Conservation (phyloP, 1,284 basidiomycete species). For the Malassezia restricta region DNA sequence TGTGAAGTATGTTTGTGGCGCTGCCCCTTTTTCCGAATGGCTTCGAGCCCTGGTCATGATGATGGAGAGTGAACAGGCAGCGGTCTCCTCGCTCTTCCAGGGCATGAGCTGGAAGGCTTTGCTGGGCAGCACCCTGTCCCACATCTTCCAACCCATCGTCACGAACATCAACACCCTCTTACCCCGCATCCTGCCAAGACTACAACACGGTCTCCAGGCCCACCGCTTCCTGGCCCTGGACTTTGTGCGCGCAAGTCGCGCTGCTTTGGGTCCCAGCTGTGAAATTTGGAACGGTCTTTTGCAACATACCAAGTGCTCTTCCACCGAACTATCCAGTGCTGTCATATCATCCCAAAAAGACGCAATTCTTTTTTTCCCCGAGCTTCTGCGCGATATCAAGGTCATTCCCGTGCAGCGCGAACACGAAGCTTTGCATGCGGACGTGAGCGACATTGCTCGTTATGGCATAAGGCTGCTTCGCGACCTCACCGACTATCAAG, state of each 20-base stretch:
- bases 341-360: constrained; percentile 20
- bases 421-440: constrained; percentile 29
- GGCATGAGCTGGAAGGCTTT: constrained; percentile 20
- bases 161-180: constrained; percentile 18
- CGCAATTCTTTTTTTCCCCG: constrained; percentile 35
- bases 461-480: constrained; percentile 30
- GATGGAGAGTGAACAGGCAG: constrained; percentile 28
- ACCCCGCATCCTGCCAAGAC: constrained; percentile 22
- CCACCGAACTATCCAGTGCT: constrained; percentile 18
- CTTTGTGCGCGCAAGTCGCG: constrained; percentile 19
- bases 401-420: constrained; percentile 32
- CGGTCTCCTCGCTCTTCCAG: constrained; percentile 22
- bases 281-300: constrained; percentile 12
- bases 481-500: constrained; percentile 29
- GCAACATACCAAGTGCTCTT: constrained; percentile 3
- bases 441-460: constrained; percentile 40
- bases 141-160: constrained; percentile 18
- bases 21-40: constrained; percentile 21
- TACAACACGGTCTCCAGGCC: constrained; percentile 21
- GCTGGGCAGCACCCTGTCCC: constrained; percentile 20
- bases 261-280: constrained; percentile 17
- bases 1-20: constrained; percentile 16
- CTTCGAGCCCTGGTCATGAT: constrained; percentile 26
- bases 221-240: constrained; percentile 36
- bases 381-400: constrained; percentile 40